These are phyloP conservation scores for Mortierella antarctica DNA, from an alignment of 192 early-diverging fungal species.

Conservation along the genomic window DNA sequence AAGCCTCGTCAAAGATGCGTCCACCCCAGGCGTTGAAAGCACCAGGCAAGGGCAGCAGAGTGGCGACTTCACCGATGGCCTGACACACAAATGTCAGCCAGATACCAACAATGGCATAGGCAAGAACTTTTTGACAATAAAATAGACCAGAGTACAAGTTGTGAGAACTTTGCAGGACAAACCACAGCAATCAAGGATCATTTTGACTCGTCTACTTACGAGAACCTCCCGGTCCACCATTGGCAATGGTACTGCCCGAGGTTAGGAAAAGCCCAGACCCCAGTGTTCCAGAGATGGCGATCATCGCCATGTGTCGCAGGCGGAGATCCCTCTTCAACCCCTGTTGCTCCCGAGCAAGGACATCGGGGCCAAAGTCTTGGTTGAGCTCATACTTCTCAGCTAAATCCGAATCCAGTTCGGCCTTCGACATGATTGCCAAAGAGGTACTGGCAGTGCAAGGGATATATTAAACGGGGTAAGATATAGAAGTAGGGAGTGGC, in stretches of 20 bases:
- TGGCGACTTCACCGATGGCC: constrained; percentile 85
- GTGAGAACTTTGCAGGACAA: no score
- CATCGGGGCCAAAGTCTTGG: constrained; percentile 48
- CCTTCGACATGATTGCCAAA: background rate
- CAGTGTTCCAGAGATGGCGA: constrained; percentile 79
- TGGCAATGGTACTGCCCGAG: constrained; percentile 74
- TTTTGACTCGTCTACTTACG: no score
- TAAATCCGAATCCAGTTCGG: background rate
- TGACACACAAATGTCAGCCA: constrained; percentile 77
- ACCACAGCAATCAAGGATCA: no score
- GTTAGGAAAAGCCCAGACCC: constrained; percentile 87
- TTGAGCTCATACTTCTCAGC: constrained; percentile 12
- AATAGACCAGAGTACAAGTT: no score
- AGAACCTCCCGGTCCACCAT: constrained; percentile 78
- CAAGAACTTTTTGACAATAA: constrained; percentile 53
- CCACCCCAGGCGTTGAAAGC: constrained; percentile 79
- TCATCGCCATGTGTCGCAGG: constrained; percentile 70
- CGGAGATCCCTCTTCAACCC: constrained; percentile 65
- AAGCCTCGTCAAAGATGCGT: constrained; percentile 82
- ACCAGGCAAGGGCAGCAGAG: constrained; percentile 81
- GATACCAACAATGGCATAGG: constrained; percentile 71
- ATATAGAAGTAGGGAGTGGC: no score
- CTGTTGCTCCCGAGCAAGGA: constrained; percentile 48
- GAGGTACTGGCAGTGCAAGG: no score
- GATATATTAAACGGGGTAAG: no score